A percentile compares a stretch with the other conserved stretches of the same genome.
phyloP scores from a whole-genome alignment of 495 filamentous ascomycete species.

The Penicillium paxilli region DNA sequence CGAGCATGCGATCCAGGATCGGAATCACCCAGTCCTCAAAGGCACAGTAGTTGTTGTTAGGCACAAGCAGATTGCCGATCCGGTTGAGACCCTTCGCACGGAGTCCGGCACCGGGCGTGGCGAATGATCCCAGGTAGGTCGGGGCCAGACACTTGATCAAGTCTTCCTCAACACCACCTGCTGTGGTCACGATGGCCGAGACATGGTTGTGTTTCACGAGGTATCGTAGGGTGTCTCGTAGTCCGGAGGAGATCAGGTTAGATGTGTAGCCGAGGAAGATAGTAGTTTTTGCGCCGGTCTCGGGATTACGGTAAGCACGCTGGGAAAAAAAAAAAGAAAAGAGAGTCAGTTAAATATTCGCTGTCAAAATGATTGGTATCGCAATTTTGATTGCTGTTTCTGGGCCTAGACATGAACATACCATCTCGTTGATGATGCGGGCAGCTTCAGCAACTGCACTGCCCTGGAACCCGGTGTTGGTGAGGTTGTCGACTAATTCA shows the following conservation, averaged over 20 bases:
- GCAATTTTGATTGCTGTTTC: not conserved
- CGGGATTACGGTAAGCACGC: conserved; percentile 74
- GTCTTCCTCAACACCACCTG: conserved; percentile 96
- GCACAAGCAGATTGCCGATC: conserved; percentile 95
- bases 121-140: conserved; percentile 89
- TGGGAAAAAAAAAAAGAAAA: conserved; percentile 27
- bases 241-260: conserved; percentile 93
- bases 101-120: conserved; percentile 68
- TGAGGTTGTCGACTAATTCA: conserved; percentile 81
- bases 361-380: not conserved
- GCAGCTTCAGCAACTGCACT: conserved; percentile 80
- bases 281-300: conserved; percentile 72
- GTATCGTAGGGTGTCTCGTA: conserved; percentile 87
- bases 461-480: conserved; percentile 89
- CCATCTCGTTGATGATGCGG: conserved; percentile 93
- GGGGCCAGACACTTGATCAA: conserved; percentile 95
- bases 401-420: conserved; percentile 27
- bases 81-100: conserved; percentile 85
- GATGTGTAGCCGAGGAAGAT: conserved; percentile 97
- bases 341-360: not conserved
- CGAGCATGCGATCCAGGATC: conserved; percentile 85
- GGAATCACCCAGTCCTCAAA: conserved; percentile 98
- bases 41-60: conserved; percentile 92
- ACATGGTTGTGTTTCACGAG: conserved; percentile 90
- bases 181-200: conserved; percentile 89